Evolutionary conservation across 2,329 filamentous ascomycete genomes (phyloP).

Genomic region (Talaromyces sp.): DNA sequence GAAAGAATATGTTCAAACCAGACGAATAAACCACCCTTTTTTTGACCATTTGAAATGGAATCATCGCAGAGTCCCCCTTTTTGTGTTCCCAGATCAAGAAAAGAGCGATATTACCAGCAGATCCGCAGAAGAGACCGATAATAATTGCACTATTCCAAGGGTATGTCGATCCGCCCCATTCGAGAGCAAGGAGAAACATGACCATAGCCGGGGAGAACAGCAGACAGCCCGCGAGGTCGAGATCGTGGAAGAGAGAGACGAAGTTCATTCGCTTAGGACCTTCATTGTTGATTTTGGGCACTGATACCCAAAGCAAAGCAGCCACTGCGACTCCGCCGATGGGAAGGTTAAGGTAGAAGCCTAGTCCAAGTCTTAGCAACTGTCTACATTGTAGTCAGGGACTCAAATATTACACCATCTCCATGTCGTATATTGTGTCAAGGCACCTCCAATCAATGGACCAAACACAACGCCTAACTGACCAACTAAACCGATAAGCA

Average conservation of each 20-base stretch:
- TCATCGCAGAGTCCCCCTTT: conserved; percentile 39
- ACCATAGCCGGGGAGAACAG: conserved; percentile 37
- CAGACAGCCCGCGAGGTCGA: conserved; percentile 40
- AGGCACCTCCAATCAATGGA: conserved; percentile 39
- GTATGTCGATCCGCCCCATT: conserved; percentile 40
- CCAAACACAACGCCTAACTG: conserved; percentile 21
- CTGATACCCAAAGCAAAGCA: conserved; percentile 20
- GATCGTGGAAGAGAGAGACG: conserved; percentile 19
- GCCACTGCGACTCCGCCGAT: conserved; percentile 28
- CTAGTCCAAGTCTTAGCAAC: not conserved
- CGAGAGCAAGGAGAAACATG: conserved; percentile 44
- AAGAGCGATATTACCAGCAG: conserved; percentile 33
- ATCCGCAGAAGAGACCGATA: conserved; percentile 44
- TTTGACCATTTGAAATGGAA: conserved; percentile 35
- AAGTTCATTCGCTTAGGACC: conserved; percentile 18
- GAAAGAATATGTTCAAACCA: conserved; percentile 13
- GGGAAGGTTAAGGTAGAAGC: conserved; percentile 38
- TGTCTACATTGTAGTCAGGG: not conserved
- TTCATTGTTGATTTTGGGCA: conserved; percentile 26
- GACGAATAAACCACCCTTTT: conserved; percentile 35
- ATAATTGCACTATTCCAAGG: conserved; percentile 37
- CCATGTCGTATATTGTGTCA: conserved; percentile 38
- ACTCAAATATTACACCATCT: conserved; percentile 26
- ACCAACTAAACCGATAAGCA: conserved; percentile 11
- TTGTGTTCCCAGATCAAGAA: conserved; percentile 38